phyloP scores from a whole-genome alignment of 345 rosid species.

The Salix arbutifolia region DNA sequence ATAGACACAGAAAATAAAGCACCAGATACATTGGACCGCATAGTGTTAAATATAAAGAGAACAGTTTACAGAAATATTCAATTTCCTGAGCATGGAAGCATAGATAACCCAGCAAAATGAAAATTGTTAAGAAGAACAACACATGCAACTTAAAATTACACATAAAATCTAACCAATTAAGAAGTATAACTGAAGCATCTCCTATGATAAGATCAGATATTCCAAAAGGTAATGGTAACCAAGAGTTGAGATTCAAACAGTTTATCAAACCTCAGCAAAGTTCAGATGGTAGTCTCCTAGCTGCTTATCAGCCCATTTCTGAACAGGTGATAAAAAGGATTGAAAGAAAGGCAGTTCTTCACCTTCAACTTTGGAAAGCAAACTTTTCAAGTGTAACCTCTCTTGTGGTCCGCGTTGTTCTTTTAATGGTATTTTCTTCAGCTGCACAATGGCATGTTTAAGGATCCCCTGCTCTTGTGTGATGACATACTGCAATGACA shows the following conservation, averaged over 20 bases:
- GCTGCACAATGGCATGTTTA: constrained; percentile 81
- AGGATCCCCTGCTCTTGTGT: constrained; percentile 74
- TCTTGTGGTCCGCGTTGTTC: constrained; percentile 97
- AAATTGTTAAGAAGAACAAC: not conserved
- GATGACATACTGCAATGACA: constrained; percentile 64
- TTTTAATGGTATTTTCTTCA: constrained; percentile 77
- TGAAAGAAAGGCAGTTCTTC: constrained; percentile 70
- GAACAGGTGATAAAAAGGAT: constrained; percentile 80
- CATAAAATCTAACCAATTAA: not conserved
- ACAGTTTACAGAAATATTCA: not conserved
- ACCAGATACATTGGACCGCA: not conserved
- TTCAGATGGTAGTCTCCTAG: constrained; percentile 85
- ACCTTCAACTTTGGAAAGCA: constrained; percentile 58
- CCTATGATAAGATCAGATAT: not conserved
- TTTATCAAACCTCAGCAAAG: constrained; percentile 73
- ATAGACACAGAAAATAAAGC: no score
- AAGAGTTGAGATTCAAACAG: not conserved
- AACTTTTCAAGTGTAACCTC: constrained; percentile 82
- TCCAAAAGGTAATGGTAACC: not conserved
- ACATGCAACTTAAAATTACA: not conserved
- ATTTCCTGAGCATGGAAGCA: not conserved
- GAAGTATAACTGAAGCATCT: not conserved
- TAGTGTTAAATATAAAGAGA: not conserved
- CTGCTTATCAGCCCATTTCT: constrained; percentile 85
- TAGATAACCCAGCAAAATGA: not conserved